Evolutionary conservation across 106 monocot species (phyloP).

Genomic region (Dactylorhiza incarnata): DNA sequence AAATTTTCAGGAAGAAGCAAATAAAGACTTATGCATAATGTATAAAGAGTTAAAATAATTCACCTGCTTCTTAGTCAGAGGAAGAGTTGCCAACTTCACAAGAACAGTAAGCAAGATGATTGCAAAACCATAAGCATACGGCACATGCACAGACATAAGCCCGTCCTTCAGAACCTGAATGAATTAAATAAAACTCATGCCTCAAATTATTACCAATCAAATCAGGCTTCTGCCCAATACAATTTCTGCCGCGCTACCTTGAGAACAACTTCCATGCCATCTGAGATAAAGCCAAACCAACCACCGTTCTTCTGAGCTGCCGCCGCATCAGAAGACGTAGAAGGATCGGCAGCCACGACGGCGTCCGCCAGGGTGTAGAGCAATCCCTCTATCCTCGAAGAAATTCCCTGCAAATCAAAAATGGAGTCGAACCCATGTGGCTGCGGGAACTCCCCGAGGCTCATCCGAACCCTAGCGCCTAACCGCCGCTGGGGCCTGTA

Average conservation of each 20-base stretch:
- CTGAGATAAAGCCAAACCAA: slow-evolving; percentile 95
- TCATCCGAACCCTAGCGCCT: slow-evolving; percentile 34
- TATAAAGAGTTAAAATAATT: neutral
- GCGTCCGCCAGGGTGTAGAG: slow-evolving; percentile 91
- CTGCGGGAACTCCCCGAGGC: slow-evolving; percentile 56
- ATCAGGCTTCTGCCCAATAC: neutral
- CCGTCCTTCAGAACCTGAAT: slow-evolving; percentile 80
- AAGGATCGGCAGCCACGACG: slow-evolving; percentile 46
- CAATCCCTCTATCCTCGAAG: slow-evolving; percentile 54
- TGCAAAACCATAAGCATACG: slow-evolving; percentile 95
- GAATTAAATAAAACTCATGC: neutral
- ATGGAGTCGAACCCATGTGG: slow-evolving; percentile 12
- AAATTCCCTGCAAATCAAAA: slow-evolving; percentile 38
- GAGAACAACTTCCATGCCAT: slow-evolving; percentile 87
- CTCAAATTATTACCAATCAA: neutral
- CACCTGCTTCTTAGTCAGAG: slow-evolving; percentile 94
- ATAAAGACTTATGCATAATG: neutral
- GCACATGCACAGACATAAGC: slow-evolving; percentile 65
- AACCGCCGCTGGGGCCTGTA: slow-evolving; percentile 17
- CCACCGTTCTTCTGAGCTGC: slow-evolving; percentile 77
- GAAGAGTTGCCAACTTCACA: slow-evolving; percentile 75
- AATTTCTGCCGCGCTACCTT: slow-evolving; percentile 41
- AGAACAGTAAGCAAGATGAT: slow-evolving; percentile 91
- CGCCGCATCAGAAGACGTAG: slow-evolving; percentile 18
- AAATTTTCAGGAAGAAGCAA: neutral